phyloP scores from a whole-genome alignment of 352 stramenopile genomes.

The Phytophthora kernoviae region DNA sequence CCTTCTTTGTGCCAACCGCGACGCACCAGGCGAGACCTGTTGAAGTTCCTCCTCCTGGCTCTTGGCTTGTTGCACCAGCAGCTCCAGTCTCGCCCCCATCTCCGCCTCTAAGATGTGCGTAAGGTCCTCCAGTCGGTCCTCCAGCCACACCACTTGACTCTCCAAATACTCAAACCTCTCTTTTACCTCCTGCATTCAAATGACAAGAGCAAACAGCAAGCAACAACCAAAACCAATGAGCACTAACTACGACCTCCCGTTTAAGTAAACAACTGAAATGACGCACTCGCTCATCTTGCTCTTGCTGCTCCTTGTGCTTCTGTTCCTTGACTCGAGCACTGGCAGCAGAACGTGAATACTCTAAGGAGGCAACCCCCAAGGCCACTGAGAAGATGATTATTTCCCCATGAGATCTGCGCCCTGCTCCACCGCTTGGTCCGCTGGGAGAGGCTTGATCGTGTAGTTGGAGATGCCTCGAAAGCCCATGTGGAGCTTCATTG shows the following conservation, averaged over 20 bases:
- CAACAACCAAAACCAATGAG: too few relatives aligned
- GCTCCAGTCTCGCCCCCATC: slow-evolving; percentile 19
- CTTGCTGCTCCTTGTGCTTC: slow-evolving; percentile 51
- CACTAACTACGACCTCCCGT: neutral
- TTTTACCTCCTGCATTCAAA: slow-evolving; percentile 38
- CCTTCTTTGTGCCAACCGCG: slow-evolving; percentile 17
- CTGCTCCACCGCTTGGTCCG: slow-evolving; percentile 79
- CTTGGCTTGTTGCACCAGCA: slow-evolving; percentile 15
- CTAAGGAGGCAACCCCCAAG: slow-evolving; percentile 65
- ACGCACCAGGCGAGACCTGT: slow-evolving; percentile 7
- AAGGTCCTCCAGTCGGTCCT: slow-evolving; percentile 43
- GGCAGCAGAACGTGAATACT: slow-evolving; percentile 72
- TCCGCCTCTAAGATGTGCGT: slow-evolving; percentile 44
- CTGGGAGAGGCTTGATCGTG: slow-evolving; percentile 75
- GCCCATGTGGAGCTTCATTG: slow-evolving; percentile 81
- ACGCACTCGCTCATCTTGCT: slow-evolving; percentile 44
- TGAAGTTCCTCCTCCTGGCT: slow-evolving; percentile 3
- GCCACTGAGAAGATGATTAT: slow-evolving; percentile 83
- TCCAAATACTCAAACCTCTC: slow-evolving; percentile 59
- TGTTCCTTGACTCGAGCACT: slow-evolving; percentile 66
- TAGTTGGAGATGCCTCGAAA: slow-evolving; percentile 79
- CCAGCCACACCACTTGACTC: slow-evolving; percentile 50
- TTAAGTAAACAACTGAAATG: neutral
- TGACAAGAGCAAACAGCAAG: neutral
- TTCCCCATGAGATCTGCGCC: slow-evolving; percentile 80